Conservation (phyloP, 2,329 filamentous ascomycete species). For the Fusarium albidum region DNA sequence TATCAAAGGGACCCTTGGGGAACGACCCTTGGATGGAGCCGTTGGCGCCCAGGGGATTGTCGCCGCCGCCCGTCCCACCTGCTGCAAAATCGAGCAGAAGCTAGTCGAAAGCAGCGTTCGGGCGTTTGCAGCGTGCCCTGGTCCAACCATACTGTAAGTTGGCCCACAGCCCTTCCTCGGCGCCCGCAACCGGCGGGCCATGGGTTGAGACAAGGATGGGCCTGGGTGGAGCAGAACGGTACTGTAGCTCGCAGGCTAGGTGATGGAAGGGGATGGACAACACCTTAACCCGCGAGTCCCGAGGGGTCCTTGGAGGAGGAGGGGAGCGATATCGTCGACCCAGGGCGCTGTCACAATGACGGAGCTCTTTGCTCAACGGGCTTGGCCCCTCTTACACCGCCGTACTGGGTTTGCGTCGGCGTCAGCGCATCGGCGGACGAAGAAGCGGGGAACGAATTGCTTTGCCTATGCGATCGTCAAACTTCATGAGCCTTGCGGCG, state of each 20-base stretch:
- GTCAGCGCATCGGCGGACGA: slow-evolving; percentile 6
- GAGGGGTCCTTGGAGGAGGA: slow-evolving; percentile 6
- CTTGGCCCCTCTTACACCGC: slow-evolving; percentile 10
- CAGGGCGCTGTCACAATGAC: slow-evolving; percentile 30
- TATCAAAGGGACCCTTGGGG: slow-evolving; percentile 42
- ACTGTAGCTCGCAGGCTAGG: background rate
- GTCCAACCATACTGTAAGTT: slow-evolving; percentile 13
- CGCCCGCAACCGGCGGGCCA: slow-evolving; percentile 27
- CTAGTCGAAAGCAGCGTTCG: slow-evolving; percentile 14
- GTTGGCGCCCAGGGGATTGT: slow-evolving; percentile 35
- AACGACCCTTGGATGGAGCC: slow-evolving; percentile 32
- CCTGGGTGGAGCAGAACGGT: background rate
- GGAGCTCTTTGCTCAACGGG: slow-evolving; percentile 26
- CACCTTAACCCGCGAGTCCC: background rate
- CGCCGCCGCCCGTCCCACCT: slow-evolving; percentile 32
- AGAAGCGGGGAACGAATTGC: slow-evolving; percentile 3
- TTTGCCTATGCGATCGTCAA: background rate
- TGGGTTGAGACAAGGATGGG: slow-evolving; percentile 7
- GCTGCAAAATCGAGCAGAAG: background rate
- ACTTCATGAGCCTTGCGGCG: background rate
- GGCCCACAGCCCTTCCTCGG: slow-evolving; percentile 19
- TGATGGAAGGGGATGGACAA: too few species aligned
- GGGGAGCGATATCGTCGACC: background rate
- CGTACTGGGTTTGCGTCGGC: background rate
- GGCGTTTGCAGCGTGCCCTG: slow-evolving; percentile 21